Percentiles rank a stretch among this genome's conserved stretches.
These are phyloP conservation scores for Zygnema cylindricum DNA, from an alignment of 139 green algal genomes.

Conservation along the genomic window DNA sequence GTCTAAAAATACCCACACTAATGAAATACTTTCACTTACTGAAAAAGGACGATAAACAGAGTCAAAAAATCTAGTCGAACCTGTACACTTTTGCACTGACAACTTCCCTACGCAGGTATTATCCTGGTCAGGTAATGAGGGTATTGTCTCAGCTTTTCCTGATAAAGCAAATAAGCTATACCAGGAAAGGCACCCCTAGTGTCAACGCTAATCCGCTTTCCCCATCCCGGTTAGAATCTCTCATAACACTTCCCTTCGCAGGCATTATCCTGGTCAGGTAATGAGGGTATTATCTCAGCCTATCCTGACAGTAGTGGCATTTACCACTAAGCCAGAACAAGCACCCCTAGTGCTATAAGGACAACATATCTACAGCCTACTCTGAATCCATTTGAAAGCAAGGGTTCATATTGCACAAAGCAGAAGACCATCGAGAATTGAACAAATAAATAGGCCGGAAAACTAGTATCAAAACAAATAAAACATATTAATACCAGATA, in stretches of 20 bases:
- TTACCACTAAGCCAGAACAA: neutral
- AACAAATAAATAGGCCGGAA: no score
- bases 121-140: conserved; percentile 45
- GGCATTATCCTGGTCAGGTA: conserved; percentile 61
- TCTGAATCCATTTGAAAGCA: neutral
- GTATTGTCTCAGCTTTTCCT: conserved; percentile 35
- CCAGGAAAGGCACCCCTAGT: conserved; percentile 12
- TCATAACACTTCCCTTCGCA: conserved; percentile 58
- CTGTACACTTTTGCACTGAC: no score
- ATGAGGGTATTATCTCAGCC: conserved; percentile 60
- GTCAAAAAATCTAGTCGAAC: no score
- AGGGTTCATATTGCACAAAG: no score
- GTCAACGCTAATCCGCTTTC: neutral
- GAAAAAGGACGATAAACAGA: no score
- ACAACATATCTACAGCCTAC: neutral
- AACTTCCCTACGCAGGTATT: conserved; percentile 37
- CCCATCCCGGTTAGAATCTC: neutral
- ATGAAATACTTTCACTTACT: no score
- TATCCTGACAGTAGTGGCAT: neutral
- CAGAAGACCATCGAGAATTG: no score
- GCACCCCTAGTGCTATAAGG: conserved; percentile 47
- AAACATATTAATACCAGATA: no score
- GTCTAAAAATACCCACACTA: no score
- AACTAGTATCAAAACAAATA: no score
- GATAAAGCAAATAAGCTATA: neutral